Percentiles rank a stretch among this genome's conserved stretches.
Evolutionary conservation across 257 asterid species (phyloP).

Genomic region (Paraleonurus japonicus): DNA sequence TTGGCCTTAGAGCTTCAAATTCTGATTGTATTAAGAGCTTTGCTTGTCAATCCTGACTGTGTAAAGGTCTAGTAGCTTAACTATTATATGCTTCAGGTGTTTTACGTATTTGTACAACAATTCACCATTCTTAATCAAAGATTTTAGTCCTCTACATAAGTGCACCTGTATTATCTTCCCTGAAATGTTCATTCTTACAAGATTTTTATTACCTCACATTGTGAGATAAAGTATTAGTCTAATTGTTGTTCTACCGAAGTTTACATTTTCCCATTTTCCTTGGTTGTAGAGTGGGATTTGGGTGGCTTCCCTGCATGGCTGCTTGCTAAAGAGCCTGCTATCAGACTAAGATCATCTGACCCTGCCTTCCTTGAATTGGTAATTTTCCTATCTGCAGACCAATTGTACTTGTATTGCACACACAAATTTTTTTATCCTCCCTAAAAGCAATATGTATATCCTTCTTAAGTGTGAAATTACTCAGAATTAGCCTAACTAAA

Average conservation of each 20-base stretch:
- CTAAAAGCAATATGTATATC: not conserved
- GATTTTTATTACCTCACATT: not conserved
- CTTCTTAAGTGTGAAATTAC: not conserved
- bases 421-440: not conserved
- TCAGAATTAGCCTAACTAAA: not conserved
- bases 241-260: not conserved
- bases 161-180: not conserved
- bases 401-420: not conserved
- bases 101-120: not conserved
- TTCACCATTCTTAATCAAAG: not conserved
- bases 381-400: slow-evolving; percentile 16
- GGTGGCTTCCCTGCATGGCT: slow-evolving; percentile 99
- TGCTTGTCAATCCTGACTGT: too few relatives aligned
- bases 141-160: not conserved
- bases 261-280: slow-evolving; percentile 1
- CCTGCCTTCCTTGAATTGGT: slow-evolving; percentile 76
- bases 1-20: too few relatives aligned
- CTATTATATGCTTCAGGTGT: not conserved
- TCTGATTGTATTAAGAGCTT: too few relatives aligned
- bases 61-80: not conserved
- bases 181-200: not conserved
- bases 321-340: slow-evolving; percentile 75
- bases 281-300: slow-evolving; percentile 89
- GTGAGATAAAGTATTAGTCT: too few relatives aligned
- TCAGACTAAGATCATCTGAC: slow-evolving; percentile 84